Conservation (phyloP, 129 eudicot species). For the Logfia minima region DNA sequence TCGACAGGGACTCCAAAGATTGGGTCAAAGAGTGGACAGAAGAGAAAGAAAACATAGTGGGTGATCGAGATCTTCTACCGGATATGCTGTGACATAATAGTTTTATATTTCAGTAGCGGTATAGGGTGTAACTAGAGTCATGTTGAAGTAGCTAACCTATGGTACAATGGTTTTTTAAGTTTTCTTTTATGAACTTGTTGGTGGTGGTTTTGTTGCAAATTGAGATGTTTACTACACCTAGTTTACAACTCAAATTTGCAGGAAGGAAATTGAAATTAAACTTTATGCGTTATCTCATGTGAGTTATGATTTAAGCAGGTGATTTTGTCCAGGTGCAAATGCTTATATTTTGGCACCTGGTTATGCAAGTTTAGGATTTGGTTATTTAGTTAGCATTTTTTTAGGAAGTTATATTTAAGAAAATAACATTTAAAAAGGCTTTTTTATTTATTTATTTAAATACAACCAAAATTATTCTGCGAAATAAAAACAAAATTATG, state of each 20-base stretch:
- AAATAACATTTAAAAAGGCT: too few relatives aligned
- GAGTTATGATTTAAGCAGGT: not conserved
- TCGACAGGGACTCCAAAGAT: slow-evolving; percentile 13
- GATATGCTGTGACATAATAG: slow-evolving; percentile 18
- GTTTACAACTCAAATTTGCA: not conserved
- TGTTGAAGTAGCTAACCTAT: slow-evolving; percentile 6
- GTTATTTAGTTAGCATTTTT: not conserved
- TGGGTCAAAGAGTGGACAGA: slow-evolving; percentile 11
- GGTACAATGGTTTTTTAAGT: not conserved
- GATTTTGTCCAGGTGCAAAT: slow-evolving; percentile 1
- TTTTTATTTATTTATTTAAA: too few relatives aligned
- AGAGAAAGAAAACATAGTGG: slow-evolving; percentile 18
- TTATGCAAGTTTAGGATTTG: not conserved
- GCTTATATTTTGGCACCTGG: not conserved
- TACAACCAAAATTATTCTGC: too few relatives aligned
- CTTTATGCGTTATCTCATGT: not conserved
- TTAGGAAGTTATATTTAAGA: not conserved
- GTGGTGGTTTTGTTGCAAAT: slow-evolving; percentile 16
- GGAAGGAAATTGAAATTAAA: not conserved
- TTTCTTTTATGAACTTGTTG: slow-evolving; percentile 15
- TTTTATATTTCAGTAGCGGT: slow-evolving; percentile 14
- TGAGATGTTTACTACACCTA: not conserved
- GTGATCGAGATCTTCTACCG: not conserved
- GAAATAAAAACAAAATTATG: too few relatives aligned
- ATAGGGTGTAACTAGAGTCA: slow-evolving; percentile 5